Evolutionary conservation across 495 filamentous ascomycete species (phyloP), one percentile per base, ranked within the genome.

Genomic region (Penicillium crystallinum): DNA sequence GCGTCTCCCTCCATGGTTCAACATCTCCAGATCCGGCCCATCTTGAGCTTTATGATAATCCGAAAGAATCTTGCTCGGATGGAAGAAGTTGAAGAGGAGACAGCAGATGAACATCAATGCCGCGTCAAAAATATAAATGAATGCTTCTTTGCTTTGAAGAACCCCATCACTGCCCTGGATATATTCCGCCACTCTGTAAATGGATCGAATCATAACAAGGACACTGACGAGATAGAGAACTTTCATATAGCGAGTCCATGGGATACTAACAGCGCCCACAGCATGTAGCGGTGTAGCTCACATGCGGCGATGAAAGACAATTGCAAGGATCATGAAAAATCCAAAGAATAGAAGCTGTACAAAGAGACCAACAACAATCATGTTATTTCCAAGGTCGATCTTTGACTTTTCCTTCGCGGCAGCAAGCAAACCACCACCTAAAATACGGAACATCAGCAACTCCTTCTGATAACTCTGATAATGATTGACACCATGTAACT

Each of bases 151-250:
- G 11, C 52, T 62, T 44, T 85, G 58, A 12, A 80, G 38, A 55
- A 58, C 69, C 1, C 83, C 82, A 11, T 68, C 61, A 21, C 72
- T 62, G 0, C 85, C 84, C 63, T 81, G 70, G 0, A 74, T 39
- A 53, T 82, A 88, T 66, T 89, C 85, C 6, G 81, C 59, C 31
- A 83, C 68, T 19, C 86, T 72, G 58, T 85, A 86, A 6, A 85
- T 54, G 9, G 72, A 79, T 18, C 86, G 75, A 7, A 86, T 60
- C 58, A 88, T 56, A 49, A 89, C 85, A 12, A 86, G 64, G 0
- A 49, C 58, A 37, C 71, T 78, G 4, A 65, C 69, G 0, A 40
- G 41, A 57, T 87, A 88, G 4, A 88, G 68, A 34, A 76, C 61
- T 27, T 64, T 52, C 35, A 84, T 63, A 40, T 74, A 67, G 27